These are phyloP conservation scores for Cyclostephanos tholiformis DNA, from an alignment of 108 stramenopile species.

Conservation along the genomic window DNA sequence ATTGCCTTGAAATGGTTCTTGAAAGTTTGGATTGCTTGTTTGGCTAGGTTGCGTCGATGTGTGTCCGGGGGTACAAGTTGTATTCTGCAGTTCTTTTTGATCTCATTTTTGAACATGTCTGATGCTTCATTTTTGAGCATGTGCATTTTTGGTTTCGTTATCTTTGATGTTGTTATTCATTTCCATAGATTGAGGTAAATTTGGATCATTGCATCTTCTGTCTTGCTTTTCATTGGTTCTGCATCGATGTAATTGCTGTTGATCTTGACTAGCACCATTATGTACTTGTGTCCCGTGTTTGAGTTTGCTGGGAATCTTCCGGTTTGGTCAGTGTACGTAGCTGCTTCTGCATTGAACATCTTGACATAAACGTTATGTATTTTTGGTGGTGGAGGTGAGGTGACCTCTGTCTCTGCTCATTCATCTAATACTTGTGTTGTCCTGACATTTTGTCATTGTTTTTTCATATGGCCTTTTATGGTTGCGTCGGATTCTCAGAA, in stretches of 20 bases:
- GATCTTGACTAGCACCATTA: not conserved
- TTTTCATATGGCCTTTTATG: constrained; percentile 4
- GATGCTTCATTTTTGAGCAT: constrained; percentile 4
- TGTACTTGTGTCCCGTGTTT: not conserved
- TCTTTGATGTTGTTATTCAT: not conserved
- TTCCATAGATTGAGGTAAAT: not conserved
- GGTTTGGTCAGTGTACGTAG: constrained; percentile 4
- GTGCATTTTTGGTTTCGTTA: not conserved
- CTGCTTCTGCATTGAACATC: not conserved
- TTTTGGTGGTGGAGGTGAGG: not conserved
- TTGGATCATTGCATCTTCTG: not conserved
- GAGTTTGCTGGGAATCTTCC: not conserved
- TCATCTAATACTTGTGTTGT: not conserved
- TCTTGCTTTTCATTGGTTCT: not conserved
- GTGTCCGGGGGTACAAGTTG: not conserved
- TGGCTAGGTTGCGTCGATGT: not conserved
- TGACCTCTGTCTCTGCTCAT: no score
- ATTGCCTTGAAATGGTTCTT: no score
- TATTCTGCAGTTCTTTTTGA: not conserved
- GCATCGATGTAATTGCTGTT: not conserved
- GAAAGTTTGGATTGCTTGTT: not conserved
- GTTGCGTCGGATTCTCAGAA: not conserved
- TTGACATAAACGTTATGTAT: not conserved
- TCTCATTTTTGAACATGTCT: not conserved
- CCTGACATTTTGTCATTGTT: not conserved